Evolutionary conservation across 768 basidiomycete genomes (phyloP).

Genomic region (Strobilomyces echinocephalus): DNA sequence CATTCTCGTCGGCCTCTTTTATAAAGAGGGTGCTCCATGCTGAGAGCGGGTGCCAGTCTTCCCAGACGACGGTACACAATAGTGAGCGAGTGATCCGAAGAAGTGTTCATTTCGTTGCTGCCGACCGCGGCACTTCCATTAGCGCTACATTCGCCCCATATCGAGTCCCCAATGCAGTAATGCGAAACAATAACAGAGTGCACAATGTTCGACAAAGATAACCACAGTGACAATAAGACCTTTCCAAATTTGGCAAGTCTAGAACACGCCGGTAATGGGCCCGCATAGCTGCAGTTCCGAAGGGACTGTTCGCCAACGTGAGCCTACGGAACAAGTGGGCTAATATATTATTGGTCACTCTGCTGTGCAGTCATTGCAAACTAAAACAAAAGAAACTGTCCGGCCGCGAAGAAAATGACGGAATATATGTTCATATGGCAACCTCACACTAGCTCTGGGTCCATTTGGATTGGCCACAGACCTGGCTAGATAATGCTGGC

Average conservation of each 20-base stretch:
- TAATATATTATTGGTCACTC: background rate
- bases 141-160: background rate
- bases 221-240: slow-evolving; percentile 16
- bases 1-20: slow-evolving; percentile 7
- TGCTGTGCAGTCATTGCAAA: background rate
- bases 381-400: slow-evolving; percentile 8
- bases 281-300: background rate
- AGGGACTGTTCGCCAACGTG: background rate
- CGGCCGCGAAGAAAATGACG: background rate
- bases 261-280: slow-evolving; percentile 7
- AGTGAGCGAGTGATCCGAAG: background rate
- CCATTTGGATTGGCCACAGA: background rate
- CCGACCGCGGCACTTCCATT: background rate
- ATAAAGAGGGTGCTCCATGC: slow-evolving; percentile 8
- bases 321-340: background rate
- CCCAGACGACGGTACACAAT: background rate
- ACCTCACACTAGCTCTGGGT: background rate
- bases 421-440: background rate
- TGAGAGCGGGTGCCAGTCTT: background rate
- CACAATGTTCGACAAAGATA: slow-evolving; percentile 4
- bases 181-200: slow-evolving; percentile 17
- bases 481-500: background rate
- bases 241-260: slow-evolving; percentile 18
- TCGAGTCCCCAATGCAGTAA: slow-evolving; percentile 3
- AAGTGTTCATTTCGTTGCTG: background rate